phyloP scores from a whole-genome alignment of 2,329 filamentous ascomycete species.

The Mycosphaerella sp. region DNA sequence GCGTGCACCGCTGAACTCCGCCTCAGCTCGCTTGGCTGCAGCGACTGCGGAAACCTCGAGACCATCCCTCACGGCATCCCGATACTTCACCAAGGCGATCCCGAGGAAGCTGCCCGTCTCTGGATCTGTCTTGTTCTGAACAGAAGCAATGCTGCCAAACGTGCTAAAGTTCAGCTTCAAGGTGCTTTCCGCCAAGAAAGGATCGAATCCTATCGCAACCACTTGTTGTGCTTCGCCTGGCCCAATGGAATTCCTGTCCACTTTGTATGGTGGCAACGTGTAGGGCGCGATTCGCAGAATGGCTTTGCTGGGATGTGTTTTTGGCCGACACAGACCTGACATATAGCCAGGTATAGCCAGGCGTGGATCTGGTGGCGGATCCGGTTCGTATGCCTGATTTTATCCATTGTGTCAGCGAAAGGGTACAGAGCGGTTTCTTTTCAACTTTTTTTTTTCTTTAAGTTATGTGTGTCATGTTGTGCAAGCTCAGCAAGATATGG shows the following conservation, averaged over 20 bases:
- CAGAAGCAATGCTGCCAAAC: slow-evolving; percentile 81
- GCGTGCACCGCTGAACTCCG: slow-evolving; percentile 68
- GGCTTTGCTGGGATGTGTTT: slow-evolving; percentile 58
- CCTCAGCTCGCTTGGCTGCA: slow-evolving; percentile 73
- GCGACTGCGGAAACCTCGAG: slow-evolving; percentile 61
- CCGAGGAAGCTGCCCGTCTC: slow-evolving; percentile 90
- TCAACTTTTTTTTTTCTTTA: slow-evolving; percentile 24
- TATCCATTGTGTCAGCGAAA: slow-evolving; percentile 34
- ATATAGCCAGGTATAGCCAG: slow-evolving; percentile 60
- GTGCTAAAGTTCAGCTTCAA: slow-evolving; percentile 68
- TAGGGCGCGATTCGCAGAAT: slow-evolving; percentile 68
- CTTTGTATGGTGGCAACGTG: slow-evolving; percentile 71
- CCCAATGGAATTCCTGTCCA: slow-evolving; percentile 80
- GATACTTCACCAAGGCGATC: slow-evolving; percentile 85
- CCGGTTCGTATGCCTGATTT: slow-evolving; percentile 53
- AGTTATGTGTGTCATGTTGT: slow-evolving; percentile 32
- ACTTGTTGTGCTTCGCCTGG: slow-evolving; percentile 85
- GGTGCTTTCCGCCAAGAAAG: slow-evolving; percentile 65
- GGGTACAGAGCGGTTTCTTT: slow-evolving; percentile 35
- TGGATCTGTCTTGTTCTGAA: slow-evolving; percentile 92
- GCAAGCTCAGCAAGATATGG: slow-evolving; percentile 35
- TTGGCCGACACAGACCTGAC: slow-evolving; percentile 42
- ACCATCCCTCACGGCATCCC: slow-evolving; percentile 57
- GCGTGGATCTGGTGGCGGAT: slow-evolving; percentile 79
- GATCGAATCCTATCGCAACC: slow-evolving; percentile 94